These are phyloP conservation scores for Cladorrhinum sp. DNA, from an alignment of 2,329 filamentous ascomycete species.

Conservation along the genomic window DNA sequence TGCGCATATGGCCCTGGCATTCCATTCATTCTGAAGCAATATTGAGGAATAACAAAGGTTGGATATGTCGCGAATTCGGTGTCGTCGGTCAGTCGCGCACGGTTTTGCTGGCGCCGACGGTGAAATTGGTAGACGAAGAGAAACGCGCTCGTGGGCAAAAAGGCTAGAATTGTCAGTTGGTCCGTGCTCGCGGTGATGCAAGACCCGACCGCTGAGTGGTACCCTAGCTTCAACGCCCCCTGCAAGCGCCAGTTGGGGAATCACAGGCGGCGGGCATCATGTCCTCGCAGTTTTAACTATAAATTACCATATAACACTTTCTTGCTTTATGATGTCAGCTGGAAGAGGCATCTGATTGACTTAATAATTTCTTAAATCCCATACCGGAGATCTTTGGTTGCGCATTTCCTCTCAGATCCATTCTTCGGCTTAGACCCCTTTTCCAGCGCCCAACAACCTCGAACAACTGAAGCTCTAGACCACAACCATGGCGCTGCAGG, in stretches of 20 bases:
- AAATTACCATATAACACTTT: too few relatives aligned
- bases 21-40: constrained; percentile 54
- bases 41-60: neutral
- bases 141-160: neutral
- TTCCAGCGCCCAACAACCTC: neutral
- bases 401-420: neutral
- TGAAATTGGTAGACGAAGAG: neutral
- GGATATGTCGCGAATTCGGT: neutral
- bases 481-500: constrained; percentile 18
- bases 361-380: neutral
- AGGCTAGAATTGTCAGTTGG: neutral
- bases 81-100: constrained; percentile 1
- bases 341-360: neutral
- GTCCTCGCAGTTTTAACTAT: too few relatives aligned
- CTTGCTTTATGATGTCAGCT: neutral
- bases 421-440: neutral
- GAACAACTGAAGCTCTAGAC: neutral
- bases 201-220: neutral
- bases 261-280: too few relatives aligned
- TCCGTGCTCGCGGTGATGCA: neutral
- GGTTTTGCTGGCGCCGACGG: neutral
- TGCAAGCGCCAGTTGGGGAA: neutral
- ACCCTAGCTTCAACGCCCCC: too few relatives aligned
- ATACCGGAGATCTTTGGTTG: neutral
- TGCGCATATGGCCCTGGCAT: constrained; percentile 40